Percentiles rank a stretch among this genome's conserved stretches.
These are phyloP conservation scores for Alternaria sp. DNA, from an alignment of 2,329 filamentous ascomycete genomes.

Conservation along the genomic window DNA sequence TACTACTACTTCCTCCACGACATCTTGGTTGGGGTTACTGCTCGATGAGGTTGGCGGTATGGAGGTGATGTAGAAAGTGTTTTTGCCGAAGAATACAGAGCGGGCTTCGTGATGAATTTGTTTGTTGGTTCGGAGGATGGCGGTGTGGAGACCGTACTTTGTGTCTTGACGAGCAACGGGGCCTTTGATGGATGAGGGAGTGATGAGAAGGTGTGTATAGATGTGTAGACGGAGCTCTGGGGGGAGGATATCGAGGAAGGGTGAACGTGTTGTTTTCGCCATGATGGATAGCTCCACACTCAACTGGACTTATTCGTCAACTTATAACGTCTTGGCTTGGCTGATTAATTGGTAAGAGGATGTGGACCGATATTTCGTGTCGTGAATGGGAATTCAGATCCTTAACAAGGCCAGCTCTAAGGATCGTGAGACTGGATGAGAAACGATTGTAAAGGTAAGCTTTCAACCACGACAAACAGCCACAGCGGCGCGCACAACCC, in stretches of 20 bases:
- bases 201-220: constrained; percentile 42
- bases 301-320: not conserved
- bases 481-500: constrained; percentile 13
- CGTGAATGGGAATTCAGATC: constrained; percentile 3
- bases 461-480: constrained; percentile 6
- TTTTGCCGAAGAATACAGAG: constrained; percentile 53
- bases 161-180: constrained; percentile 26
- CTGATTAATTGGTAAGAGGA: constrained; percentile 3
- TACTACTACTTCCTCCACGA: not conserved
- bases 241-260: constrained; percentile 42
- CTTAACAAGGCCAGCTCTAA: constrained; percentile 12
- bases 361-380: constrained; percentile 1
- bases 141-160: constrained; percentile 46
- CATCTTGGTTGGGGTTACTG: constrained; percentile 5
- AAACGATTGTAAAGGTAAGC: constrained; percentile 1
- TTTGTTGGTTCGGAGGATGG: constrained; percentile 51
- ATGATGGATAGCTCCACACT: constrained; percentile 5
- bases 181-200: constrained; percentile 33
- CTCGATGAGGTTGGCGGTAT: constrained; percentile 12
- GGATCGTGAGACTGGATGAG: constrained; percentile 2
- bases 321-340: not conserved
- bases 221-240: constrained; percentile 43
- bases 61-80: constrained; percentile 48
- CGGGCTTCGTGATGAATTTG: constrained; percentile 55
- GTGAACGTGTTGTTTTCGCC: constrained; percentile 19